A percentile compares a stretch with the other conserved stretches of the same genome.
phyloP scores from a whole-genome alignment of 306 rosid genomes.

The Prunus persica region DNA sequence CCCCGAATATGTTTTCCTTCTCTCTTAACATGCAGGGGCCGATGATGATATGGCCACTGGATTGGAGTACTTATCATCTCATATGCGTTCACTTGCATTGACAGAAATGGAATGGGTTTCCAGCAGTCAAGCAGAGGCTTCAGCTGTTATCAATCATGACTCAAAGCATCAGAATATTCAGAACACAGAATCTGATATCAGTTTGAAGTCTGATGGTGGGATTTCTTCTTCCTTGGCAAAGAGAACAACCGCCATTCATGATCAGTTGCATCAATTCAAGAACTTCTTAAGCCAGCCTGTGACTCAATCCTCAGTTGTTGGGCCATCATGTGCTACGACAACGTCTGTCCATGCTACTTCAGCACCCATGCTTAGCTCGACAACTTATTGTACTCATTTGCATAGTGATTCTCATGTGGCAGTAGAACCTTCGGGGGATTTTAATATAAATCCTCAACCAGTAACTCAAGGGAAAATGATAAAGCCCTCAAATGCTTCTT shows the following conservation, averaged over 20 bases:
- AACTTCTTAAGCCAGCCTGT: slow-evolving; percentile 73
- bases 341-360: slow-evolving; percentile 79
- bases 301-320: slow-evolving; percentile 68
- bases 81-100: slow-evolving; percentile 90
- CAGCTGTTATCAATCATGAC: slow-evolving; percentile 47
- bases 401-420: slow-evolving; percentile 36
- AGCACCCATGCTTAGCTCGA: slow-evolving; percentile 74
- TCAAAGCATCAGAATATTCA: slow-evolving; percentile 40
- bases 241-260: slow-evolving; percentile 54
- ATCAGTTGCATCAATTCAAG: slow-evolving; percentile 65
- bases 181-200: slow-evolving; percentile 44
- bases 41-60: slow-evolving; percentile 73
- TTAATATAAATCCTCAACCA: slow-evolving; percentile 33
- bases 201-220: slow-evolving; percentile 53
- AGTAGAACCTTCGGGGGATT: slow-evolving; percentile 40
- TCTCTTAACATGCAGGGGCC: slow-evolving; percentile 80
- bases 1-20: slow-evolving; percentile 38
- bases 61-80: slow-evolving; percentile 80
- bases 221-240: slow-evolving; percentile 50
- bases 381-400: slow-evolving; percentile 53
- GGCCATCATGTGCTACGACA: slow-evolving; percentile 82
- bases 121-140: slow-evolving; percentile 52
- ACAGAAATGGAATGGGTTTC: slow-evolving; percentile 87
- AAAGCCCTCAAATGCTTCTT: slow-evolving; percentile 30
- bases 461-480: slow-evolving; percentile 29